Conservation (phyloP, 768 basidiomycete species). For the Naganishia onofrii region DNA sequence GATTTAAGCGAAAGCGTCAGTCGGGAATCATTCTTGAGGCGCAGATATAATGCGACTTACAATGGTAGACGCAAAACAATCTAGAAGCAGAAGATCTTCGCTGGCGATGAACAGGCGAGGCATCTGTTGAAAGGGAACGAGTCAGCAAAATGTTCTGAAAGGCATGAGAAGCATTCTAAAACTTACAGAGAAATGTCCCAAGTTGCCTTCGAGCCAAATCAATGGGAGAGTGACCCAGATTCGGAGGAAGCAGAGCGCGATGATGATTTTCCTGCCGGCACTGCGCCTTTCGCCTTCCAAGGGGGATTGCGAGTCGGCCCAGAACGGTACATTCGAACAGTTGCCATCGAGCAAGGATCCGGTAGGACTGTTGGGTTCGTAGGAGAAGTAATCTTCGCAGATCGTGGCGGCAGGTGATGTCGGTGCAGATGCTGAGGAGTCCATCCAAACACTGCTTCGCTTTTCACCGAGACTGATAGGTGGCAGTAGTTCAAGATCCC, state of each 20-base stretch:
- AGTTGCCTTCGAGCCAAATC: conserved; percentile 20
- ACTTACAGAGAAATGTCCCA: conserved; percentile 20
- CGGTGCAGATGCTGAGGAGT: not conserved
- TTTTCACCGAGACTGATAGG: conserved; percentile 15
- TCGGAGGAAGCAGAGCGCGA: conserved; percentile 10
- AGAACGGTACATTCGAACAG: not conserved
- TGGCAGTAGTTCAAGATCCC: not conserved
- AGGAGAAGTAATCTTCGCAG: conserved; percentile 21
- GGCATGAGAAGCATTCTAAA: not conserved
- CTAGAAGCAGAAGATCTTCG: conserved; percentile 19
- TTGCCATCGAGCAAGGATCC: conserved; percentile 27
- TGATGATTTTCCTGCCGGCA: conserved; percentile 8
- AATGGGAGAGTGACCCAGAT: conserved; percentile 10
- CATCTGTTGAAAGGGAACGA: not conserved
- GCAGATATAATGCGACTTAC: not conserved
- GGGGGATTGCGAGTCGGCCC: not conserved
- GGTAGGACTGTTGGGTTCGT: conserved; percentile 32
- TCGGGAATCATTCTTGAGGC: not conserved
- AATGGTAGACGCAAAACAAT: not conserved
- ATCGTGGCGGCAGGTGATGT: not conserved
- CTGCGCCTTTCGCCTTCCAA: conserved; percentile 19
- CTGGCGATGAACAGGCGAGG: conserved; percentile 11
- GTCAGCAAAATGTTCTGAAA: not conserved
- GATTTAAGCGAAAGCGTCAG: not conserved
- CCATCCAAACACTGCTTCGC: conserved; percentile 1